A percentile compares a stretch with the other conserved stretches of the same genome.
Evolutionary conservation across 1,284 basidiomycete species (phyloP).

Genomic region (Ceratobasidium papillatum): DNA sequence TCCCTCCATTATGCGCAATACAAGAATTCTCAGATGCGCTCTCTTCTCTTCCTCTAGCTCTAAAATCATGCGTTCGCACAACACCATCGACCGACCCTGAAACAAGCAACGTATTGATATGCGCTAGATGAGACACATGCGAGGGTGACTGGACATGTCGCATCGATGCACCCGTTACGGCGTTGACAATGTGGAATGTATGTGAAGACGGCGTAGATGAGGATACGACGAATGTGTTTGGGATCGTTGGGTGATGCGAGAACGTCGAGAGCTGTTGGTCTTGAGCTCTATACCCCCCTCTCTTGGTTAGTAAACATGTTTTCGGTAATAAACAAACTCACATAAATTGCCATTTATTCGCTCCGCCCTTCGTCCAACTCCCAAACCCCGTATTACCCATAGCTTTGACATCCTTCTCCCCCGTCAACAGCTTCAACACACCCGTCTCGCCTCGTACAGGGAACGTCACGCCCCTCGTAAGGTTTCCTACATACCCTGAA

Average conservation of each 20-base stretch:
- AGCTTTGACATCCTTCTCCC: conserved; percentile 78
- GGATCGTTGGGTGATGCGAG: conserved; percentile 54
- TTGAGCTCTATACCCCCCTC: conserved; percentile 48
- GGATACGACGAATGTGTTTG: conserved; percentile 65
- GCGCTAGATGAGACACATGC: conserved; percentile 69
- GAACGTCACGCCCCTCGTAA: conserved; percentile 76
- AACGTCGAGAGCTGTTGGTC: conserved; percentile 51
- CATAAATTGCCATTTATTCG: conserved; percentile 81
- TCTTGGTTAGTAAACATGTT: too few relatives aligned
- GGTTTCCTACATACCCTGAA: conserved; percentile 47
- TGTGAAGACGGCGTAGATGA: conserved; percentile 58
- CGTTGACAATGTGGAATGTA: conserved; percentile 75
- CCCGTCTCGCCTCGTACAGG: conserved; percentile 60
- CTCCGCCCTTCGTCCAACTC: conserved; percentile 80
- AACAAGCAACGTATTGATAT: conserved; percentile 70
- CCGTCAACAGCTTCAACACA: conserved; percentile 76
- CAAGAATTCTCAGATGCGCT: conserved; percentile 60
- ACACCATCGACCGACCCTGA: conserved; percentile 86
- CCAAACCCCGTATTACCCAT: conserved; percentile 69
- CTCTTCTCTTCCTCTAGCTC: conserved; percentile 65
- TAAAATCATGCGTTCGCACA: conserved; percentile 84
- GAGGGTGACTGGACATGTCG: conserved; percentile 67
- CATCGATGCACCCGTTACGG: conserved; percentile 73
- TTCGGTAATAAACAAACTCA: conserved; percentile 51
- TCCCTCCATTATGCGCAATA: conserved; percentile 80